Evolutionary conservation across 495 filamentous ascomycete species (phyloP).

Genomic region (Parathielavia hyrcaniae): DNA sequence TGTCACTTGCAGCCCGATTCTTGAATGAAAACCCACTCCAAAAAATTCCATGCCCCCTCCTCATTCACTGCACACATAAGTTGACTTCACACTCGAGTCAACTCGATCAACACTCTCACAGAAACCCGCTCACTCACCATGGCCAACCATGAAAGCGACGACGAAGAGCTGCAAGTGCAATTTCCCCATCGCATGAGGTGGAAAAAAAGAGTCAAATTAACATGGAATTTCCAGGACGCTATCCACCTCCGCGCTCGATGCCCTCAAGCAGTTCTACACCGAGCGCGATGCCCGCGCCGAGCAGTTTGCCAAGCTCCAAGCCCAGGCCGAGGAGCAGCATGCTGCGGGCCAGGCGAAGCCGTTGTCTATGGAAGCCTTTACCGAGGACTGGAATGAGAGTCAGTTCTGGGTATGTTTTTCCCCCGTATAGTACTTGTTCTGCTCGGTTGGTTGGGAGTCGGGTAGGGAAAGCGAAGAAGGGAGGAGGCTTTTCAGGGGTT

Average conservation of each 20-base stretch:
- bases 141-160: slow-evolving; percentile 32
- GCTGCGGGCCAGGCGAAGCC: slow-evolving; percentile 18
- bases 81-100: no score
- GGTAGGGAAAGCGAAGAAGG: background rate
- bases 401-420: slow-evolving; percentile 63
- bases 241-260: slow-evolving; percentile 53
- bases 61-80: no score
- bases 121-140: slow-evolving; percentile 17
- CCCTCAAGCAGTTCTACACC: slow-evolving; percentile 60
- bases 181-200: background rate
- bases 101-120: background rate
- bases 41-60: no score
- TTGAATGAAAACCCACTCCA: no score
- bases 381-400: slow-evolving; percentile 74
- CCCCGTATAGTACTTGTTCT: background rate
- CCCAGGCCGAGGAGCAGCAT: slow-evolving; percentile 42
- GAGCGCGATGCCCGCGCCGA: slow-evolving; percentile 58
- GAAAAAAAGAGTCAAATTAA: background rate
- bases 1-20: no score
- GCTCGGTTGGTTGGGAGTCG: background rate
- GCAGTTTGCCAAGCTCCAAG: slow-evolving; percentile 57
- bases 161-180: slow-evolving; percentile 37
- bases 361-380: slow-evolving; percentile 64
- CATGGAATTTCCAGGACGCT: slow-evolving; percentile 42
- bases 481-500: no score